Conservation (phyloP, 2,329 filamentous ascomycete species). For the Diaporthe citri region DNA sequence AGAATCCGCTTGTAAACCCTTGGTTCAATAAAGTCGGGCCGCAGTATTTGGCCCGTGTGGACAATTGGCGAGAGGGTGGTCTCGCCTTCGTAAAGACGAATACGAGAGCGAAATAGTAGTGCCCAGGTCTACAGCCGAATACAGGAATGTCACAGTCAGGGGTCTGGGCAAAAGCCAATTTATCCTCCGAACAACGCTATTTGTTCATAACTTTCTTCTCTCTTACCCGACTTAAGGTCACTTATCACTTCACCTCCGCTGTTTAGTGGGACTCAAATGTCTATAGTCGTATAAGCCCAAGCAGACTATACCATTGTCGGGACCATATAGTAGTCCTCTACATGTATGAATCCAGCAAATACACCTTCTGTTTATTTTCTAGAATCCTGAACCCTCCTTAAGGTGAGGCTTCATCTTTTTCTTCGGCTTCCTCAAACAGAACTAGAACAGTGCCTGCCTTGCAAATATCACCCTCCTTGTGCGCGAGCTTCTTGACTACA, state of each 20-base stretch:
- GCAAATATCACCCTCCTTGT: conserved; percentile 77
- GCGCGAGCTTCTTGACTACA: conserved; percentile 78
- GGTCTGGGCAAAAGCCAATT: not conserved
- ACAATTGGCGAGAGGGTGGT: not conserved
- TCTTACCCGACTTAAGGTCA: not conserved
- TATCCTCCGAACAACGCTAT: not conserved
- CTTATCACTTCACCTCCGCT: not conserved
- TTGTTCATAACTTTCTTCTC: not conserved
- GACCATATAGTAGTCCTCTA: too few species aligned
- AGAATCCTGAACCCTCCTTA: not conserved
- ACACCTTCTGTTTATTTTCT: not conserved
- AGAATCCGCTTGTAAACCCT: not conserved
- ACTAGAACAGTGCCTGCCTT: conserved; percentile 35
- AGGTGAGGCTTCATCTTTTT: not conserved
- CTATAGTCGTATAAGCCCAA: too few species aligned
- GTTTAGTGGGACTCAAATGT: not conserved
- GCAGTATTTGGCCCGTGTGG: not conserved
- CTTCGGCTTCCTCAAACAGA: conserved; percentile 40
- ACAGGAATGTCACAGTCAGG: not conserved
- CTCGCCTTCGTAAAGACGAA: conserved; percentile 2
- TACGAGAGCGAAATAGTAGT: conserved; percentile 10
- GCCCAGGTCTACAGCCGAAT: not conserved
- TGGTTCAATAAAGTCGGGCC: not conserved
- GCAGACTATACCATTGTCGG: not conserved
- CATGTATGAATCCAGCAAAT: too few species aligned